These are phyloP conservation scores for Cornus kousa DNA, from an alignment of 148 eudicot species.

Conservation along the genomic window DNA sequence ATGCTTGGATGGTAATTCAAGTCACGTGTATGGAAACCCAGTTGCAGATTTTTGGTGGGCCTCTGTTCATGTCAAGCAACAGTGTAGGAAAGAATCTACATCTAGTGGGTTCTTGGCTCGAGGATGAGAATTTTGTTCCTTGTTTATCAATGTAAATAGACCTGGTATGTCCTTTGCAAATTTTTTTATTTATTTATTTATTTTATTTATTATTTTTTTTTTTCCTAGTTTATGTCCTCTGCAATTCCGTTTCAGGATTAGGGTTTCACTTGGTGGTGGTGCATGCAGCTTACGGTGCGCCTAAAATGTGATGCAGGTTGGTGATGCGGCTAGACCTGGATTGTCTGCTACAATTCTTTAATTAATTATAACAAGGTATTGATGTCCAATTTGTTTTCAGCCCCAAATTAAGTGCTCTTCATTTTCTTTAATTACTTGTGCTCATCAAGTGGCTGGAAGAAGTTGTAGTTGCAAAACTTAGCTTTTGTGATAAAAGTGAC, in stretches of 20 bases:
- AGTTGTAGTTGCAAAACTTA: background rate
- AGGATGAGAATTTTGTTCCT: background rate
- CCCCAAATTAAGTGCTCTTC: background rate
- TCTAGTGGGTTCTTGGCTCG: slow-evolving; percentile 8
- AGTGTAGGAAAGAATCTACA: background rate
- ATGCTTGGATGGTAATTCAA: background rate
- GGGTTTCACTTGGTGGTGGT: background rate
- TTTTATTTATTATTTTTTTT: too few species aligned
- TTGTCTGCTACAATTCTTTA: background rate
- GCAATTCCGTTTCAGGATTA: background rate
- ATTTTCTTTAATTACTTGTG: background rate
- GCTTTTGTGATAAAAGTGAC: background rate
- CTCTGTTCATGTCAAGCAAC: background rate
- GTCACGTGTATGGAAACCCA: background rate
- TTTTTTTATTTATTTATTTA: too few species aligned
- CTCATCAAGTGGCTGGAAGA: background rate
- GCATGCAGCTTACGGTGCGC: background rate
- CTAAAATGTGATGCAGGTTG: background rate
- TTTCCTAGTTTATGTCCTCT: background rate
- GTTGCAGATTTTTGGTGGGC: background rate
- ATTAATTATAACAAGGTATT: background rate
- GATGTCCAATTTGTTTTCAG: background rate
- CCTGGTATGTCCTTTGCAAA: background rate
- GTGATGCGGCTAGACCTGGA: slow-evolving; percentile 1
- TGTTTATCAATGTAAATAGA: background rate